Base-by-base conservation (phyloP, 2,329 filamentous ascomycete species). In the Periglandula ipomoeae region DNA sequence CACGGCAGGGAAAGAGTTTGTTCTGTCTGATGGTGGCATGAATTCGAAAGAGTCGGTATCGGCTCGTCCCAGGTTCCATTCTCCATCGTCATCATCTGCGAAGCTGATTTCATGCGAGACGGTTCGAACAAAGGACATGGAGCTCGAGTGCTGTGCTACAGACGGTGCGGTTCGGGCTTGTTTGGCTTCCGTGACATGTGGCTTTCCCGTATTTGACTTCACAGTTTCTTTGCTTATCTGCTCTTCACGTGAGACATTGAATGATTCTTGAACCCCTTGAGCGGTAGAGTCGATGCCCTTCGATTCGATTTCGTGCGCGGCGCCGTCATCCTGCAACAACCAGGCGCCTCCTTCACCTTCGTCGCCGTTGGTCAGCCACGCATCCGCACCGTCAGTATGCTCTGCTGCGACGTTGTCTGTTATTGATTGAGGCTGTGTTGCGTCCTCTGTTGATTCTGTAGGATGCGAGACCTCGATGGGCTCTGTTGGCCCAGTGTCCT, bases 1-100 rank as follows among this genome's bases (percentile, higher is more conserved):
- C 1, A 82, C 76, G 10, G 65, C 63, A 2, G 81, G 81, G 52
- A 84, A 84, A 0, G 81, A 84, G 58, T 84, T 84, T 37, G 78
- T 78, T 57, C 78, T 70, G 48, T 81, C 74, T 44, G 65, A 73
- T 3, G 73, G 68, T 8, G 75, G 66, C 76, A 84, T 79, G 53
- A 78, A 77, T 51, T 74, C 75, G 64, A 81, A 82, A 3, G 75
- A 75, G 49, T 84, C 78, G 2, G 73, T 73, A 46, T 77, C 71
- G 26, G 71, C 69, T 48, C 71, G 71, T 11, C 72, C 66, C 1
- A 79, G 57, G 44, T 65, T 74, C 74, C 76, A 82, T 52, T 82
- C 79, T n/a, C 65, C 60, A 20, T 81, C 78, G 19, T 82, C 79
- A 20, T 81, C 79, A 39, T 73, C 73, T 49, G 70, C 72, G 65